Base-by-base conservation (phyloP, 2,329 filamentous ascomycete species). In the Ascochyta viciae-villosae region DNA sequence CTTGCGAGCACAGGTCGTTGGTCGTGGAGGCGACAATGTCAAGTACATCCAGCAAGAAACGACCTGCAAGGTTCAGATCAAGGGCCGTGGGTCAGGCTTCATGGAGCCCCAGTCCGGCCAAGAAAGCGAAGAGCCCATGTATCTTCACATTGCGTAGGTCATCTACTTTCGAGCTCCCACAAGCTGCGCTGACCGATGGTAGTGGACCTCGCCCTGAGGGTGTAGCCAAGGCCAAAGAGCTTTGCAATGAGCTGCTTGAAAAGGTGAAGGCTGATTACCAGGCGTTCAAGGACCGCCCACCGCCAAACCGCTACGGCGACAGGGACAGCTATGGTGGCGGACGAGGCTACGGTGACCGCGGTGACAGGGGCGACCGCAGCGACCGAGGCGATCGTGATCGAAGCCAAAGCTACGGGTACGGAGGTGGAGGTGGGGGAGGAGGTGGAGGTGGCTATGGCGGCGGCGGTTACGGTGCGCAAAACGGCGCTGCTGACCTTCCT, bases 41-140 rank as follows among this genome's bases (percentile, higher is more conserved):
- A 99, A 99, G 78, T 94, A 97, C 73, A 98, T 99, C 63, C 95
- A 98, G 77, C 88, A 93, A 73, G 92, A 96, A 77, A 98, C 95
- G 13, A 86, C 91, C 60, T 98, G 95, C 75, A 91, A 94, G 66
- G 95, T 99, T 24, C 95, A 99, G 76, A 99, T 99, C 80, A 99
- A 99, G 76, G 95, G 95, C 16, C 91, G 91, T 61, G 93, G 93
- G 35, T 98, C 93, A 49, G 95, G 95, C 13, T 99, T 96, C 74
- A 88, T 96, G 71, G 95, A 99, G 75, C 87, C 89, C 42, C 87
- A 89, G 29, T 96, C 92, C n/a, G 90, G 91, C 62, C 85, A 82
- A 38, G 95, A 99, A 77, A 96, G 92, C 63, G 94, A 99, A 43
- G 94, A 98, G 74, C 87, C 92, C 2, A 98, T 99, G 92, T 98